Percentiles rank a stretch among this genome's conserved stretches.
Evolutionary conservation across 2,329 filamentous ascomycete species (phyloP).

Genomic region (Aspergillus oerlinghausenensis): DNA sequence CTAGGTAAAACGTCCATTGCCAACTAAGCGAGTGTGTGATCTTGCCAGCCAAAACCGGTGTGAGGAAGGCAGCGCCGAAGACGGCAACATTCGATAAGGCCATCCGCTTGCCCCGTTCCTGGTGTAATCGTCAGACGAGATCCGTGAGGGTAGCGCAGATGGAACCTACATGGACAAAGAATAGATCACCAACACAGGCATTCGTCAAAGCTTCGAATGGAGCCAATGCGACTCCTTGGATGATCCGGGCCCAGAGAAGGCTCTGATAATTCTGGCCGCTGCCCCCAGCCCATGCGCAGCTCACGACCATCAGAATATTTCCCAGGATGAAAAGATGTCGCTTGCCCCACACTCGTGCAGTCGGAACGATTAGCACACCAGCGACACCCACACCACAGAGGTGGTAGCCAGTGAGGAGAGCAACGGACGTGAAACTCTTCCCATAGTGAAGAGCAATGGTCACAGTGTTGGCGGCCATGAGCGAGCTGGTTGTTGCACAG

Average conservation of each 20-base stretch:
- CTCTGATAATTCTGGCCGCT: slow-evolving; percentile 64
- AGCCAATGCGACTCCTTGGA: slow-evolving; percentile 81
- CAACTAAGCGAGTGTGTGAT: slow-evolving; percentile 74
- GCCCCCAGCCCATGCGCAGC: slow-evolving; percentile 73
- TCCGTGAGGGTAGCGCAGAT: neutral
- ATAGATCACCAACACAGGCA: slow-evolving; percentile 82
- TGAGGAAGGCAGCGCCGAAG: slow-evolving; percentile 69
- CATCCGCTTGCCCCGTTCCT: slow-evolving; percentile 80
- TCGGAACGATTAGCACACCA: slow-evolving; percentile 81
- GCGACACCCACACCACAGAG: slow-evolving; percentile 76
- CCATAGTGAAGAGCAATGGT: slow-evolving; percentile 65
- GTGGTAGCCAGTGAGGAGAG: slow-evolving; percentile 81
- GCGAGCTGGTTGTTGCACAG: slow-evolving; percentile 75
- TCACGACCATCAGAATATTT: slow-evolving; percentile 65
- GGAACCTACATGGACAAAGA: slow-evolving; percentile 71
- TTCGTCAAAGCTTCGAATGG: slow-evolving; percentile 90
- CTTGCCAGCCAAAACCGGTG: slow-evolving; percentile 85
- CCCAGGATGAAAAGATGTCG: slow-evolving; percentile 81
- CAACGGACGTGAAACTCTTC: slow-evolving; percentile 67
- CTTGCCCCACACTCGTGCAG: slow-evolving; percentile 87
- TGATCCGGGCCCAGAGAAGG: slow-evolving; percentile 71
- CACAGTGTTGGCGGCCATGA: slow-evolving; percentile 84
- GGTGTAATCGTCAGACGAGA: neutral
- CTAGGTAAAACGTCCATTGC: slow-evolving; percentile 83
- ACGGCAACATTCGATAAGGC: slow-evolving; percentile 69